Percentiles rank a stretch among this genome's conserved stretches.
These are phyloP conservation scores for Venturia asperata DNA, from an alignment of 2,329 filamentous ascomycete species.

Conservation along the genomic window DNA sequence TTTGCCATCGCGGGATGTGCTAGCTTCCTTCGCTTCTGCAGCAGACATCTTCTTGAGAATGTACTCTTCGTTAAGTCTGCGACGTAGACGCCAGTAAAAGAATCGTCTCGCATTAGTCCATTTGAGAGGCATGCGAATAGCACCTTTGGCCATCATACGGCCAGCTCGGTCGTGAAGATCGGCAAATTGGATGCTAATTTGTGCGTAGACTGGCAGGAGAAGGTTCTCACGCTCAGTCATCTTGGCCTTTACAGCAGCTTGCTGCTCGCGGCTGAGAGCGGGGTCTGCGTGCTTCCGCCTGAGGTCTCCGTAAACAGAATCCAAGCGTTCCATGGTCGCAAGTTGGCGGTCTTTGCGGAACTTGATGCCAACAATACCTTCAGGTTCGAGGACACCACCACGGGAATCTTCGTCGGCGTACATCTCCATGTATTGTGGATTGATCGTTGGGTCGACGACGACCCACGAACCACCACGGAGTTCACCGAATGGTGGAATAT, in stretches of 20 bases:
- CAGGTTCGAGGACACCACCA: slow-evolving; percentile 94
- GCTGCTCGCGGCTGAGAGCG: slow-evolving; percentile 63
- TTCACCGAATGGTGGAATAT: slow-evolving; percentile 94
- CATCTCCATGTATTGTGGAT: slow-evolving; percentile 97
- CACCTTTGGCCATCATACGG: slow-evolving; percentile 96
- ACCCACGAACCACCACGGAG: slow-evolving; percentile 98
- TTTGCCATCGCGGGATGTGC: slow-evolving; percentile 53
- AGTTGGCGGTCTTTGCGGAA: slow-evolving; percentile 97
- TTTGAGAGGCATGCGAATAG: slow-evolving; percentile 73
- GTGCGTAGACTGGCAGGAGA: slow-evolving; percentile 84
- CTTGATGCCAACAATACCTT: slow-evolving; percentile 98
- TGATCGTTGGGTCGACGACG: slow-evolving; percentile 97
- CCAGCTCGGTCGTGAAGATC: slow-evolving; percentile 95
- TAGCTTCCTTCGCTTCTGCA: slow-evolving; percentile 39
- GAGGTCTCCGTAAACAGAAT: slow-evolving; percentile 73
- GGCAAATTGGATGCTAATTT: slow-evolving; percentile 94
- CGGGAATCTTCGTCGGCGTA: slow-evolving; percentile 93
- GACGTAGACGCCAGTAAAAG: slow-evolving; percentile 99
- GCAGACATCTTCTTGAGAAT: slow-evolving; percentile 79
- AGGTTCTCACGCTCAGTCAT: slow-evolving; percentile 80
- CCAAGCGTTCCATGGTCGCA: slow-evolving; percentile 91
- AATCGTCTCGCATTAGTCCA: slow-evolving; percentile 89
- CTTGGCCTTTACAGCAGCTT: slow-evolving; percentile 72
- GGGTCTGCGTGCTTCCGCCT: slow-evolving; percentile 67
- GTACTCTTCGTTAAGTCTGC: slow-evolving; percentile 94